Evolutionary conservation across 2,329 filamentous ascomycete species (phyloP), one percentile per base, ranked within the genome.

Genomic region (Clonostachys rosea): DNA sequence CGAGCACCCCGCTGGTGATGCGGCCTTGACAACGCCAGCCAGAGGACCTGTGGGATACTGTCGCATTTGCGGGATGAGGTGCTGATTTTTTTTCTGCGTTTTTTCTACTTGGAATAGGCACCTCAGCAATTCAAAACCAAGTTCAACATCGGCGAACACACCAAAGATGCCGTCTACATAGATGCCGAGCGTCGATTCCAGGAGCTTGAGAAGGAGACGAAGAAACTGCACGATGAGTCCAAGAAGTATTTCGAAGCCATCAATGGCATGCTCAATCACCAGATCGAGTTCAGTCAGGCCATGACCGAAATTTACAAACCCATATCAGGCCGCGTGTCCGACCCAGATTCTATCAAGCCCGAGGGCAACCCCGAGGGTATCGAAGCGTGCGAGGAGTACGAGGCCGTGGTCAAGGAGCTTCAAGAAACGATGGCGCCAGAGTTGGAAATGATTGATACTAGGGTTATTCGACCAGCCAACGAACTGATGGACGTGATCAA

Each of bases 201-300:
- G 54, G 94, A 99, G 72, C 80, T 99, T 54, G 94, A 99, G 70
- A 86, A 76, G 55, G 91, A 99, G 73, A 97, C 94, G 35, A 97
- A 96, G 78, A 92, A 88, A 68, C 84, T 96, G 33, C 92, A 97
- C 70, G 90, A 96, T 73, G 92, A 97, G 70, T 95, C 90, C 48
- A 88, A 91, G 68, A 96, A 95, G 73, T 99, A 99, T 69, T 96
- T 95, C 60, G 85, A 96, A 46, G 89, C 94, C 64, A 96, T 99
- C 73, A 96, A 97, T 72, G 89, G 87, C 76, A 99, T 99, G 94
- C 81, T 99, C 60, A 82, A 76, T 63, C 91, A 97, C 71, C 94
- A 99, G 74, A 97, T 99, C 69, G 92, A 95, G 65, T 99, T 99
- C 73, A 96, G 92, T 58, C 84, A 96, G 71, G 89, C 91, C 55